These are phyloP conservation scores for Mollisia scopiformis DNA, from an alignment of 2,329 filamentous ascomycete genomes.

Conservation along the genomic window DNA sequence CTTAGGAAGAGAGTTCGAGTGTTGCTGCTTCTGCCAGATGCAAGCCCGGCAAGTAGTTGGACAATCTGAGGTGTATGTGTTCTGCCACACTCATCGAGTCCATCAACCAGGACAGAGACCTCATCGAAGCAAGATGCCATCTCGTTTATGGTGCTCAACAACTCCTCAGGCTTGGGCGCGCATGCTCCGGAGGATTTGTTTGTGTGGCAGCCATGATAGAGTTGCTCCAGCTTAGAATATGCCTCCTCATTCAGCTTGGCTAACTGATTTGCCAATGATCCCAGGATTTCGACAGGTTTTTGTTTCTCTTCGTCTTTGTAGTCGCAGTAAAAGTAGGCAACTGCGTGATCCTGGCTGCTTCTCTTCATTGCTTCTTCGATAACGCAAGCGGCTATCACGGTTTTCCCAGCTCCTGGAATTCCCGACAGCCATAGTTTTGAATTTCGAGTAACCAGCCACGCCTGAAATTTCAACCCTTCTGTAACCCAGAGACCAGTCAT, in stretches of 20 bases:
- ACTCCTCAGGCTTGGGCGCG: not conserved
- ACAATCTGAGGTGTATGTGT: not conserved
- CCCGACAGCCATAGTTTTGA: slow-evolving; percentile 20
- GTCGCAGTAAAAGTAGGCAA: slow-evolving; percentile 37
- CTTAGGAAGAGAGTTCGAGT: slow-evolving; percentile 7
- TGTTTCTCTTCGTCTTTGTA: slow-evolving; percentile 32
- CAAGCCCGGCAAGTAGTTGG: not conserved
- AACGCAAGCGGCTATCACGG: slow-evolving; percentile 13
- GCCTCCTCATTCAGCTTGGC: slow-evolving; percentile 28
- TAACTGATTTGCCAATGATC: slow-evolving; percentile 32
- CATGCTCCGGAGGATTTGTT: not conserved
- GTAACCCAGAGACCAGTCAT: slow-evolving; percentile 37
- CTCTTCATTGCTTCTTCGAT: slow-evolving; percentile 12
- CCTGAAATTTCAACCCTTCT: slow-evolving; percentile 16
- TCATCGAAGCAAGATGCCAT: slow-evolving; percentile 9
- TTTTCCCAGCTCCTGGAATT: slow-evolving; percentile 26
- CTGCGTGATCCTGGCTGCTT: slow-evolving; percentile 1
- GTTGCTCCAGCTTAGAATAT: slow-evolving; percentile 19
- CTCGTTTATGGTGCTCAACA: slow-evolving; percentile 19
- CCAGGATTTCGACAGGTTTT: slow-evolving; percentile 26
- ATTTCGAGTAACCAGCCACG: slow-evolving; percentile 13
- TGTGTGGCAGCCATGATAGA: slow-evolving; percentile 1
- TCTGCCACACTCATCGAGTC: slow-evolving; percentile 7
- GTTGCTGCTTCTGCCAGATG: not conserved
- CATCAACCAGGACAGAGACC: slow-evolving; percentile 8